phyloP scores from a whole-genome alignment of 2,329 filamentous ascomycete species.

The Chrysoporthe austroafricana region DNA sequence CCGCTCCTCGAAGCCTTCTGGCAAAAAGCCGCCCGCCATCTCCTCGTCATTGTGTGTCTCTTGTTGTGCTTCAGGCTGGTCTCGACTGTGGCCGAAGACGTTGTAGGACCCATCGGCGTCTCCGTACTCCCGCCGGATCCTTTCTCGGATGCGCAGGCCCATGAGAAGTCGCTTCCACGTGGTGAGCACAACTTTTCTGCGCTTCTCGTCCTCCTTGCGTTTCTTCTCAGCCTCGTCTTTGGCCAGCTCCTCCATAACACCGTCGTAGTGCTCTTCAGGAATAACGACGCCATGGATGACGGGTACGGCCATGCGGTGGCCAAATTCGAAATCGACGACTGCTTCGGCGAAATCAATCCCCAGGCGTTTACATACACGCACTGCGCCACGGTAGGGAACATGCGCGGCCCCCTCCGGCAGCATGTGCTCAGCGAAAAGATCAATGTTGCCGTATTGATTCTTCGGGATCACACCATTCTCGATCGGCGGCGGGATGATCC shows the following conservation, averaged over 20 bases:
- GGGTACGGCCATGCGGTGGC: conserved; percentile 89
- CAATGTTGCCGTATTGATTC: conserved; percentile 95
- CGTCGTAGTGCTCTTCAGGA: conserved; percentile 75
- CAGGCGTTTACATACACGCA: conserved; percentile 80
- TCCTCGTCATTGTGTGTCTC: conserved; percentile 46
- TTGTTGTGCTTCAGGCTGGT: conserved; percentile 36
- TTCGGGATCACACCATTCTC: conserved; percentile 85
- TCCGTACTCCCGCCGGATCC: conserved; percentile 78
- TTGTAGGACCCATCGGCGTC: conserved; percentile 55
- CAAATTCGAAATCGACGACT: conserved; percentile 95
- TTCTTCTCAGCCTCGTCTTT: conserved; percentile 75
- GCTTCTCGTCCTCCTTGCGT: conserved; percentile 83
- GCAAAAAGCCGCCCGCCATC: conserved; percentile 65
- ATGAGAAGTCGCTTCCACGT: conserved; percentile 88
- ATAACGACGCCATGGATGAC: conserved; percentile 90
- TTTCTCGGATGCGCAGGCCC: conserved; percentile 79
- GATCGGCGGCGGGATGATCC: conserved; percentile 91
- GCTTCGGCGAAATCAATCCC: conserved; percentile 91
- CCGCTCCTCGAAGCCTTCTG: conserved; percentile 58
- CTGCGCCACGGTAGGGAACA: conserved; percentile 76
- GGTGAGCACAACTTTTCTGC: conserved; percentile 71
- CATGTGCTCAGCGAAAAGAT: conserved; percentile 94
- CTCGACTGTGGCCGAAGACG: conserved; percentile 57
- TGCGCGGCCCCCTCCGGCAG: conserved; percentile 80
- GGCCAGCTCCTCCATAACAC: conserved; percentile 77